Conservation (phyloP, 176 grass and related monocot genomes). For the Poa pratensis region DNA sequence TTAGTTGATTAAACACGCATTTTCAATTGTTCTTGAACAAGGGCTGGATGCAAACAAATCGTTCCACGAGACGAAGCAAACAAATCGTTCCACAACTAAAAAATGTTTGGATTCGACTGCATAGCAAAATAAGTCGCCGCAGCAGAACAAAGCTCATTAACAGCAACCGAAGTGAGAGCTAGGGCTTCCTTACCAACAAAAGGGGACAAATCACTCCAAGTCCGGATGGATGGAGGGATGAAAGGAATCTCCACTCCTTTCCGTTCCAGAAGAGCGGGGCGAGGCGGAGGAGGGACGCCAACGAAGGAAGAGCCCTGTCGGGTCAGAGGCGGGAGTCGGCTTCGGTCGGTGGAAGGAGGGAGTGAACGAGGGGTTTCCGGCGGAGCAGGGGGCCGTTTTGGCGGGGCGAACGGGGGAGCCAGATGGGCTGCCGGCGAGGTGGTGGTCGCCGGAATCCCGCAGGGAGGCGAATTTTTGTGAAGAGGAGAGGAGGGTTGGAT, state of each 20-base stretch:
- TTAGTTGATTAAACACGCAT: not conserved
- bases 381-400: not conserved
- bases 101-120: not conserved
- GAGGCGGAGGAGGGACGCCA: not conserved
- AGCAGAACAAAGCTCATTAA: not conserved
- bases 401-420: not conserved
- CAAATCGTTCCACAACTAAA: not conserved
- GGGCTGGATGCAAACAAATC: not conserved
- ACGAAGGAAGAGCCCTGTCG: not conserved
- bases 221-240: not conserved
- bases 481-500: not conserved
- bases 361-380: not conserved
- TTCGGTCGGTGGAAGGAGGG: not conserved
- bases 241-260: not conserved
- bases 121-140: not conserved
- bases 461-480: not conserved
- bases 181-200: slow-evolving; percentile 3
- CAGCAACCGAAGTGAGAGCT: not conserved
- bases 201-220: not conserved
- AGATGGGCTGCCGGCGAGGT: not conserved
- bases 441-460: not conserved
- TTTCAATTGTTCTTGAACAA: not conserved
- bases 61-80: not conserved
- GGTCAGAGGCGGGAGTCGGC: not conserved
- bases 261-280: not conserved